Conservation (phyloP, 2,329 filamentous ascomycete genomes). For the Paramyrothecium sp. region DNA sequence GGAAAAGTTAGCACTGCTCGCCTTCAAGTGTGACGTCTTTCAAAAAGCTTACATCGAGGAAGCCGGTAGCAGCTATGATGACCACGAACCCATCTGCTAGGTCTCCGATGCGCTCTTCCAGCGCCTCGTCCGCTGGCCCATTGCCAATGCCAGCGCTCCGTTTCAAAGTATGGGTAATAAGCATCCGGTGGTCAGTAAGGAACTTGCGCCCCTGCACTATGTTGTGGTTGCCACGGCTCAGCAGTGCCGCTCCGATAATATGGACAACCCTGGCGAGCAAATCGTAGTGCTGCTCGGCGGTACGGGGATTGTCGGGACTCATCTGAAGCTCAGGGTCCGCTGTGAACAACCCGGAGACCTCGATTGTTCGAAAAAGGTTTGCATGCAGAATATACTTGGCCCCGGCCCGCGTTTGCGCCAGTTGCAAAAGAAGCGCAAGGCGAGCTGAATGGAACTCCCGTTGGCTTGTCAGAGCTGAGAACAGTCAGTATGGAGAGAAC, state of each 20-base stretch:
- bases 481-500: conserved; percentile 10
- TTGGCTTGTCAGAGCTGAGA: conserved; percentile 36
- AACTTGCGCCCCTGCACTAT: conserved; percentile 78
- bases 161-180: conserved; percentile 89
- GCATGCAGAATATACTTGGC: conserved; percentile 86
- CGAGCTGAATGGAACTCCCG: conserved; percentile 65
- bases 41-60: conserved; percentile 70
- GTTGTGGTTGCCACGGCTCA: conserved; percentile 81
- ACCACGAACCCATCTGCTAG: conserved; percentile 83
- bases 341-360: conserved; percentile 79
- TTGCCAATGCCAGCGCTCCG: conserved; percentile 75
- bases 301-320: conserved; percentile 66
- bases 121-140: conserved; percentile 31
- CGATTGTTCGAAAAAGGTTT: conserved; percentile 79
- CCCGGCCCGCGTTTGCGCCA: conserved; percentile 81
- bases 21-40: background rate
- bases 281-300: conserved; percentile 79
- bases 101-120: conserved; percentile 67
- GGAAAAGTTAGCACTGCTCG: conserved; percentile 12
- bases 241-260: conserved; percentile 77
- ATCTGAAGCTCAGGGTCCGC: conserved; percentile 91
- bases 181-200: conserved; percentile 75
- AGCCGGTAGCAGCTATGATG: conserved; percentile 78
- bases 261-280: conserved; percentile 78
- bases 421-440: conserved; percentile 77